Evolutionary conservation across 176 grass and related monocot genomes (phyloP).

Genomic region (Oryza australiensis): DNA sequence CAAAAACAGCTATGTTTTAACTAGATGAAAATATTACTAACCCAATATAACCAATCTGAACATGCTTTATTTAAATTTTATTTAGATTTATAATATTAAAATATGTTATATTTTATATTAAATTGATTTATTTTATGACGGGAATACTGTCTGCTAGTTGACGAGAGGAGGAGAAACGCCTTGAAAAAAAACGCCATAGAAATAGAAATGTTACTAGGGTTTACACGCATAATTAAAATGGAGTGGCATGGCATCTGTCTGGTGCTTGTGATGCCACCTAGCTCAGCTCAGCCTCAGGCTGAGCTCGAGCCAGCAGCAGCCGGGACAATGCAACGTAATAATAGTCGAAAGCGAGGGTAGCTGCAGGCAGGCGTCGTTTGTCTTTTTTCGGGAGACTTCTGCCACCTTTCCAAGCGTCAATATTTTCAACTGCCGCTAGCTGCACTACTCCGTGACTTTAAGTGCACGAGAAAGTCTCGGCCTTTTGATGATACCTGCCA

Average conservation of each 20-base stretch:
- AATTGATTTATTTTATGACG: no score
- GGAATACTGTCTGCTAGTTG: no score
- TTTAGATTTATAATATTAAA: no score
- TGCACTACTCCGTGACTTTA: constrained; percentile 20
- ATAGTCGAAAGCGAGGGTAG: not conserved
- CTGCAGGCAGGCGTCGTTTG: constrained; percentile 21
- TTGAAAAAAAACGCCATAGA: constrained; percentile 13
- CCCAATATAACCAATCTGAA: no score
- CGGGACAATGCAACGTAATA: not conserved
- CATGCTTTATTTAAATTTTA: no score
- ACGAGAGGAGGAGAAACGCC: not conserved
- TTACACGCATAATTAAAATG: not conserved
- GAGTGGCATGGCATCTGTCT: not conserved
- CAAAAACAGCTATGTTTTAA: no score
- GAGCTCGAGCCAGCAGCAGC: not conserved
- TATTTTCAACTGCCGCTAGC: not conserved
- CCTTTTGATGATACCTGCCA: constrained; percentile 12
- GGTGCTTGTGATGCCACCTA: not conserved
- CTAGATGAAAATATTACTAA: no score
- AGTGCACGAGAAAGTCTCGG: constrained; percentile 38
- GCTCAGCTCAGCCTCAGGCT: not conserved
- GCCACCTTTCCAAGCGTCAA: constrained; percentile 33
- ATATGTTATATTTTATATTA: no score
- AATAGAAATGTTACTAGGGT: constrained; percentile 11
- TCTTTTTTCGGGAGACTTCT: constrained; percentile 34